Conservation (phyloP, 306 rosid species). For the Senna tora region DNA sequence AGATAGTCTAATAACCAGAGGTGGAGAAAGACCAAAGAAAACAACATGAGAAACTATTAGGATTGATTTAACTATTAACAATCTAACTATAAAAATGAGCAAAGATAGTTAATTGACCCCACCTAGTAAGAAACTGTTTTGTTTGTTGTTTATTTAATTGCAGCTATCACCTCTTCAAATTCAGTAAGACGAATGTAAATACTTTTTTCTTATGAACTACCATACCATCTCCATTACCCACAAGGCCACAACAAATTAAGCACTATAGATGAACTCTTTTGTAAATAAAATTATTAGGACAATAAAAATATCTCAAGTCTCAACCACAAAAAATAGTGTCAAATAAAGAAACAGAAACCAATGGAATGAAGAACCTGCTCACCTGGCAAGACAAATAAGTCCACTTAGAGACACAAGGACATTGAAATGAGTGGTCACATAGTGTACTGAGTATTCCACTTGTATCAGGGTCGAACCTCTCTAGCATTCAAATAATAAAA, state of each 20-base stretch:
- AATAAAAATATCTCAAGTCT: conserved; percentile 21
- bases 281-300: conserved; percentile 1
- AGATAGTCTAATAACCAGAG: too few species aligned
- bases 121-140: too few species aligned
- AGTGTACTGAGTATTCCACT: conserved; percentile 83
- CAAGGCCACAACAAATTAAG: conserved; percentile 13
- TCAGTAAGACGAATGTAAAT: conserved; percentile 18
- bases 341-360: background rate
- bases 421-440: conserved; percentile 92
- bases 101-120: too few species aligned
- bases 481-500: conserved; percentile 51
- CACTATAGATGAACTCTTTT: background rate
- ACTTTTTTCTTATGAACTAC: conserved; percentile 24
- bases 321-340: conserved; percentile 30
- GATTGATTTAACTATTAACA: too few species aligned
- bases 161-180: conserved; percentile 10
- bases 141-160: too few species aligned
- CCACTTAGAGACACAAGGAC: conserved; percentile 96
- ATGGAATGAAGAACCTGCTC: conserved; percentile 41
- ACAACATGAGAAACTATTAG: too few species aligned
- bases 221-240: conserved; percentile 16
- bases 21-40: too few species aligned
- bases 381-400: conserved; percentile 90
- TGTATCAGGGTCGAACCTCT: conserved; percentile 82
- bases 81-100: too few species aligned